Evolutionary conservation across 1,139 yeast genomes (phyloP).

Genomic region (Meyerozyma guilliermondii): DNA sequence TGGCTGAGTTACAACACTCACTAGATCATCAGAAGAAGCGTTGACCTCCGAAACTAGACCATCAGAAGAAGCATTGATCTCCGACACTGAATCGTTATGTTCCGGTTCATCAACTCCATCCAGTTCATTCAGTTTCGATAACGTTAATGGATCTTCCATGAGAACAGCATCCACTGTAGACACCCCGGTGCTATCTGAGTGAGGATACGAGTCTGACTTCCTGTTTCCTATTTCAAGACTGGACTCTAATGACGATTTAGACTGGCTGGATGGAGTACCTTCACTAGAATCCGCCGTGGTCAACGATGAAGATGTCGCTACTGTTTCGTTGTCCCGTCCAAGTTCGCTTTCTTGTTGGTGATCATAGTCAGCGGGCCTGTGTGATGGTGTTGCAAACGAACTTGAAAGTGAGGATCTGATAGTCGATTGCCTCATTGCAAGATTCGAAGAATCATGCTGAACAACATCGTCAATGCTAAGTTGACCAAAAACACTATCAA

Average conservation of each 20-base stretch:
- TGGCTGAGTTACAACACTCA: slow-evolving; percentile 18
- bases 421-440: slow-evolving; percentile 11
- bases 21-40: slow-evolving; percentile 5
- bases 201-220: background rate
- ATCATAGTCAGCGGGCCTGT: background rate
- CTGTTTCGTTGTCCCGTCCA: background rate
- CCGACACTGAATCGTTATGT: background rate
- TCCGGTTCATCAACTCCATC: background rate
- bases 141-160: background rate
- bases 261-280: slow-evolving; percentile 2
- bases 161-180: slow-evolving; percentile 5
- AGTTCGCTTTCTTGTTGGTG: background rate
- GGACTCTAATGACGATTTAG: slow-evolving; percentile 6
- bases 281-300: background rate
- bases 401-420: slow-evolving; percentile 20
- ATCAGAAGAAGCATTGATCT: background rate
- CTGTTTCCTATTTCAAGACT: slow-evolving; percentile 1
- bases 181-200: slow-evolving; percentile 7
- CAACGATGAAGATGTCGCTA: background rate
- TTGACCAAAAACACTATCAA: slow-evolving; percentile 3
- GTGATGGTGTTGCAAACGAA: slow-evolving; percentile 16
- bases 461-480: slow-evolving; percentile 23
- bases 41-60: slow-evolving; percentile 3
- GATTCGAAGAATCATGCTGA: slow-evolving; percentile 1
- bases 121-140: background rate